Base-by-base conservation (phyloP, 495 filamentous ascomycete species). In the Penicillium daleae region DNA sequence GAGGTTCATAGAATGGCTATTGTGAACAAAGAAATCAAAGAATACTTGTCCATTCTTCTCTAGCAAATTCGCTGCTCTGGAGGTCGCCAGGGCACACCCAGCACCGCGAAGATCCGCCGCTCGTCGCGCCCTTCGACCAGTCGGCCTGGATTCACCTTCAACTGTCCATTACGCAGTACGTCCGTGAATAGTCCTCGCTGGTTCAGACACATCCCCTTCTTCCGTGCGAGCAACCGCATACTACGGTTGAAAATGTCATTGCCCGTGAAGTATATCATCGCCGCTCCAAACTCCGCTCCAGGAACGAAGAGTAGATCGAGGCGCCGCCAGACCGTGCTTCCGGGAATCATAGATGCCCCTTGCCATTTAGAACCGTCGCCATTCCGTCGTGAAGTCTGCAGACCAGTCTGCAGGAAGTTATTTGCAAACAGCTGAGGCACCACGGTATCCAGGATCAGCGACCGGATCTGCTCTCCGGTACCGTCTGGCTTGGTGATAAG, bases 181-280 rank as follows among this genome's bases (percentile, higher is more conserved):
- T 95, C 85, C 63, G 81, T 84, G 70, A 87, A 97, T 52, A 99
- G 75, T 2, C 92, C 95, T 21, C 83, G 80, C 71, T 97, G 93
- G 67, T 97, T 97, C 35, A 99, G 68, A 58, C 90, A 78, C 89
- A 96, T 93, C 0, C 87, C 87, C 71, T 92, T 95, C 80, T 86
- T 93, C 32, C 87, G 87, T 26, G 93, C 92, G 51, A 97, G 78
- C 12, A 97, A 74, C 64, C 95, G 76, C 75, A 97, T 85, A 59
- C 91, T 95, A 31, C 94, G 82, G 68, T 99, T 99, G 78, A 99
- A 99, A 53, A 97, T 92, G 69, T 97, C 93, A 67, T 97, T 96
- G 2, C 95, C 95, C 0, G 95, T 97, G 66, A 97, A 99, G 69
- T 99, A 99, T 55, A 99, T 84, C 68, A 97, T 71, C 2, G 95